Percentiles rank a stretch among this genome's conserved stretches.
These are phyloP conservation scores for Colletotrichum filicis DNA, from an alignment of 2,329 filamentous ascomycete species.

Conservation along the genomic window DNA sequence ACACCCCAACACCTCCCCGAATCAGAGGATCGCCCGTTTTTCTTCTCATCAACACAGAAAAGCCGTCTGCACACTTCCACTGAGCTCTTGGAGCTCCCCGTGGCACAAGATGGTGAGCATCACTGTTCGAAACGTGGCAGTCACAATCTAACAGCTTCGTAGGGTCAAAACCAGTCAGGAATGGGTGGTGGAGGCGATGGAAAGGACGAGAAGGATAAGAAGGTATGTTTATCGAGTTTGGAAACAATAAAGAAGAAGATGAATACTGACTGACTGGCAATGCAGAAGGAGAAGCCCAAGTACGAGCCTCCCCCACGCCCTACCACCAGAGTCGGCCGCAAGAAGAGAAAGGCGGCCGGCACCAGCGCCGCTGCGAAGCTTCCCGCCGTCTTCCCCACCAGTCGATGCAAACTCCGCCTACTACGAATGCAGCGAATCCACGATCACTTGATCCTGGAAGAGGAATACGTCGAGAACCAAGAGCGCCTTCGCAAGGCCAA, in stretches of 20 bases:
- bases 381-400: constrained; percentile 92
- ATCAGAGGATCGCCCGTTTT: neutral
- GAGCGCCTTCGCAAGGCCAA: constrained; percentile 95
- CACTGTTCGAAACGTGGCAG: neutral
- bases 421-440: constrained; percentile 99
- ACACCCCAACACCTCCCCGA: neutral
- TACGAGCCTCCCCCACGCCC: constrained; percentile 98
- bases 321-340: constrained; percentile 95
- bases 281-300: constrained; percentile 99
- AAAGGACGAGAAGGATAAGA: constrained; percentile 92
- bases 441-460: constrained; percentile 94
- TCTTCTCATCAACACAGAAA: neutral
- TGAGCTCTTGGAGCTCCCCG: constrained; percentile 29
- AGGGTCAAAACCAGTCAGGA: constrained; percentile 90
- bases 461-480: constrained; percentile 99
- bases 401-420: constrained; percentile 96
- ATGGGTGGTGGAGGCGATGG: constrained; percentile 83
- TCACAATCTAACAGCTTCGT: constrained; percentile 35
- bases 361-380: constrained; percentile 96
- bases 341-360: constrained; percentile 96
- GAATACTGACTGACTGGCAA: constrained; percentile 23
- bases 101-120: constrained; percentile 43
- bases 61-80: neutral
- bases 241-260: neutral
- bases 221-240: constrained; percentile 65